Evolutionary conservation across 176 grass and related monocot species (phyloP).

Genomic region (Sorghum bicolor): Sorghum_bicolor_NCBIv3 NC_012870.2:5408001-5408500

Average conservation of each 20-base stretch:
- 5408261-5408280: conserved; percentile 56
- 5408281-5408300: conserved; percentile 66
- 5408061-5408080: not conserved
- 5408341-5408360: conserved; percentile 34
- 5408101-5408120: conserved; percentile 6
- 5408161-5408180: not conserved
- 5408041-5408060: not conserved
- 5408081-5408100: not conserved
- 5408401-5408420: conserved; percentile 26
- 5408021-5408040: not conserved
- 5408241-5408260: conserved; percentile 40
- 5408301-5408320: conserved; percentile 47
- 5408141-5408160: not conserved
- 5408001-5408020: not conserved
- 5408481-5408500: not conserved
- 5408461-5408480: conserved; percentile 29
- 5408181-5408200: not conserved
- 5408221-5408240: conserved; percentile 46
- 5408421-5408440: conserved; percentile 3
- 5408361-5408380: conserved; percentile 24
- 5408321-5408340: not conserved
- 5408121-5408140: not conserved
- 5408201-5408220: not conserved
- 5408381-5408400: conserved; percentile 28
- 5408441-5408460: conserved; percentile 39